These are phyloP conservation scores for Diaporthe sp. DNA, from an alignment of 2,329 filamentous ascomycete species.

Conservation along the genomic window DNA sequence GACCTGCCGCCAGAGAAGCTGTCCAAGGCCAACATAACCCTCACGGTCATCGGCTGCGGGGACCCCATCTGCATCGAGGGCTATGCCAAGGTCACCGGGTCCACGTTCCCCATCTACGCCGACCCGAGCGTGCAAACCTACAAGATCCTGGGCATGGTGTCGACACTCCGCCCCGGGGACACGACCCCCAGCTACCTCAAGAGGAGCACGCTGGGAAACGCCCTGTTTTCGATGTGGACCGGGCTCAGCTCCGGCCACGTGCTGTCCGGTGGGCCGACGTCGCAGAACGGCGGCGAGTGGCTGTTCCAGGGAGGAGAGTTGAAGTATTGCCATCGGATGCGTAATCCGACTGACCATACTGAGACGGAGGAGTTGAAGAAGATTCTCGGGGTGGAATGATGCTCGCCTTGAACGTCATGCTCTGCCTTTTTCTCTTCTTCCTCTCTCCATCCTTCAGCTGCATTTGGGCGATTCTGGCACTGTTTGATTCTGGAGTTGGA, in stretches of 20 bases:
- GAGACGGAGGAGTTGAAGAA: slow-evolving; percentile 30
- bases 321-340: slow-evolving; percentile 31
- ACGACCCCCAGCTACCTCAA: slow-evolving; percentile 5
- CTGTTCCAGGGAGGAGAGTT: slow-evolving; percentile 26
- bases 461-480: neutral
- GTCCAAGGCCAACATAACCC: slow-evolving; percentile 14
- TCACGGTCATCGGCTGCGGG: slow-evolving; percentile 31
- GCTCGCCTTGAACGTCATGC: neutral
- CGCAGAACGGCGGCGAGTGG: slow-evolving; percentile 34
- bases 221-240: neutral
- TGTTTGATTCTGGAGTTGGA: neutral
- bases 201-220: neutral
- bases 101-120: slow-evolving; percentile 25
- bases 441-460: neutral
- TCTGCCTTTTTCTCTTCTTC: neutral
- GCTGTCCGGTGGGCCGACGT: neutral
- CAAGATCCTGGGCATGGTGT: slow-evolving; percentile 22
- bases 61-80: slow-evolving; percentile 6
- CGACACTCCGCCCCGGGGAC: neutral
- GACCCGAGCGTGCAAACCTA: slow-evolving; percentile 22
- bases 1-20: slow-evolving; percentile 15
- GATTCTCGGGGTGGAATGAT: neutral
- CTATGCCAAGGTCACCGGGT: slow-evolving; percentile 8
- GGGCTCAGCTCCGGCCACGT: neutral
- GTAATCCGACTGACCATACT: neutral